Base-by-base conservation (phyloP, 208 protist species). In the Acanthamoeba rhysodes region DNA sequence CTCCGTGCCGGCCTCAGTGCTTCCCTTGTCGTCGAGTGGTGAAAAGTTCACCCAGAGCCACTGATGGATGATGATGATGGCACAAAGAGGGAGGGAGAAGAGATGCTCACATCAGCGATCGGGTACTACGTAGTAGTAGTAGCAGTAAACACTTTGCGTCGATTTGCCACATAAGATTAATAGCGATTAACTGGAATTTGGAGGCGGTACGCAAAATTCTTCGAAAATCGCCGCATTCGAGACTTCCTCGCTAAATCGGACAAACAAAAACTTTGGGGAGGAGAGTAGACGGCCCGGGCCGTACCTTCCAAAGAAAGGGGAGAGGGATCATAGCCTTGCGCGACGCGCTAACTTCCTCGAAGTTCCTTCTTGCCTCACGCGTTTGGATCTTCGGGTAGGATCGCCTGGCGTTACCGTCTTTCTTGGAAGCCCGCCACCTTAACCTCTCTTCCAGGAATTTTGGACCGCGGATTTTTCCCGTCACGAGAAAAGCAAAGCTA, bases 1-100 rank as follows among this genome's bases (percentile, higher is more conserved):
- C 68, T 62, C 41, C 45, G 27, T 48, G 20, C 45, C 45, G 18
- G 7, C 22, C 27, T 20, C 29, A 29, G 24, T 29, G 55, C 27
- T 12, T n/a, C 34, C 76, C 12, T 55, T n/a, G 29, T 16, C 45
- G 45, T 94, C 90, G 8, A 94, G 37, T n/a, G 90, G 90, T 20
- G 70, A 76, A 48, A 94, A 94, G 72, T 94, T 94, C 64, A 94
- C 68, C 90, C 90, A 94, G 24, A 94, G 90, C 90, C 90, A 94
- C 90, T 94, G 57, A 37, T 76, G 68, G 29, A 76, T 37, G 9
- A 22, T 7, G 45, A 4, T 41, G 37, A 4, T 3, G 37, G 2
- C 45, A 9, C 45, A 48, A 9, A 48, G 45, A 48, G 45, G 12
- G 45, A 48, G 45, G 64, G 34, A 90, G 41, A 90, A 92, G 6